A percentile compares a stretch with the other conserved stretches of the same genome.
Conservation (phyloP, 495 filamentous ascomycete species). For the Xylaria grammica region DNA sequence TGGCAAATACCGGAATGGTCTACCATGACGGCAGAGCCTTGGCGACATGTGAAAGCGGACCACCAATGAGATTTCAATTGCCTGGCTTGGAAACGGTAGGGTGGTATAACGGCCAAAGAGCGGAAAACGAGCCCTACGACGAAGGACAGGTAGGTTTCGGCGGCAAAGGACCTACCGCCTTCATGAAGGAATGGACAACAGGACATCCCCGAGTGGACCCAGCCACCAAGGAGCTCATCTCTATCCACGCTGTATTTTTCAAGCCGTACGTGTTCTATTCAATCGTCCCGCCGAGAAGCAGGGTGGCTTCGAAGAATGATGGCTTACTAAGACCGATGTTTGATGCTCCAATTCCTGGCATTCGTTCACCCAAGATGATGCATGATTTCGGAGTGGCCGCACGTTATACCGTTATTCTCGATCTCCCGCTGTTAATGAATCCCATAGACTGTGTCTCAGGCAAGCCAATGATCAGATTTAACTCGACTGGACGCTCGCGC, state of each 20-base stretch:
- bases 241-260: slow-evolving; percentile 65
- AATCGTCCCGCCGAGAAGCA: slow-evolving; percentile 49
- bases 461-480: slow-evolving; percentile 59
- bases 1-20: slow-evolving; percentile 65
- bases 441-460: slow-evolving; percentile 60
- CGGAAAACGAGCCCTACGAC: slow-evolving; percentile 49
- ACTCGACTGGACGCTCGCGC: slow-evolving; percentile 56
- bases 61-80: slow-evolving; percentile 65
- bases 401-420: slow-evolving; percentile 66
- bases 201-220: slow-evolving; percentile 70
- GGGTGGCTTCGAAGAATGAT: slow-evolving; percentile 3
- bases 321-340: slow-evolving; percentile 25
- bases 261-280: slow-evolving; percentile 70
- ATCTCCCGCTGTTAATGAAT: slow-evolving; percentile 67
- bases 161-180: slow-evolving; percentile 54
- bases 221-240: slow-evolving; percentile 62
- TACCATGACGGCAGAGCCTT: slow-evolving; percentile 70
- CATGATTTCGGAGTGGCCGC: slow-evolving; percentile 71
- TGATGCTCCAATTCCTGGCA: slow-evolving; percentile 52
- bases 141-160: slow-evolving; percentile 47
- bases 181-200: slow-evolving; percentile 71
- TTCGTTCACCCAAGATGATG: slow-evolving; percentile 70
- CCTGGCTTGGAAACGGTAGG: slow-evolving; percentile 67
- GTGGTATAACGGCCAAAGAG: slow-evolving; percentile 64
- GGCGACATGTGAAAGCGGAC: slow-evolving; percentile 70